phyloP scores from a whole-genome alignment of 495 filamentous ascomycete genomes.

The Penicillium fimorum region DNA sequence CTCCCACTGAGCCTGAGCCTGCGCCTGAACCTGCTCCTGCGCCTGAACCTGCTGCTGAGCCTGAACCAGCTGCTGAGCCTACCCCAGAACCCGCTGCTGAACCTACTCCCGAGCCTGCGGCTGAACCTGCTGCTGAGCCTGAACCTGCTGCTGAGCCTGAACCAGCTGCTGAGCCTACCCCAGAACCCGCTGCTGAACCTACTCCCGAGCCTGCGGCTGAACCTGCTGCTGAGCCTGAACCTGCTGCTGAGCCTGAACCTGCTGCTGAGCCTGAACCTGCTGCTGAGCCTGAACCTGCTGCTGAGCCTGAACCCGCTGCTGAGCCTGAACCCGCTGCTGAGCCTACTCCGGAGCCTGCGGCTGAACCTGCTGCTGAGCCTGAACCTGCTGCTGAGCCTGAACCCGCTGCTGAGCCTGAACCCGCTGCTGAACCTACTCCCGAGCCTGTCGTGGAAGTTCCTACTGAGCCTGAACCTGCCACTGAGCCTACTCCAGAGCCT shows the following conservation, averaged over 20 bases:
- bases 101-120: not conserved
- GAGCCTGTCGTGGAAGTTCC: constrained; percentile 12
- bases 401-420: constrained; percentile 1
- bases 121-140: not conserved
- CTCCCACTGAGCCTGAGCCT: constrained; percentile 3
- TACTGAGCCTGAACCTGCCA: constrained; percentile 3
- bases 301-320: too few relatives aligned
- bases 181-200: constrained; percentile 15
- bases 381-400: too few relatives aligned
- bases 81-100: constrained; percentile 11
- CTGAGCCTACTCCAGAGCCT: not conserved
- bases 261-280: too few relatives aligned
- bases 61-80: constrained; percentile 3
- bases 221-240: constrained; percentile 8
- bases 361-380: too few relatives aligned
- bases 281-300: too few relatives aligned
- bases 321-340: too few relatives aligned
- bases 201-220: constrained; percentile 11
- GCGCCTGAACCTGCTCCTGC: not conserved
- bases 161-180: not conserved
- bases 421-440: not conserved
- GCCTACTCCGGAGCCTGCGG: too few relatives aligned
- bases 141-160: constrained; percentile 5
- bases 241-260: not conserved
- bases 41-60: constrained; percentile 2